Evolutionary conservation across 768 basidiomycete species (phyloP).

Genomic region (Coprinopsis marcescibilis): DNA sequence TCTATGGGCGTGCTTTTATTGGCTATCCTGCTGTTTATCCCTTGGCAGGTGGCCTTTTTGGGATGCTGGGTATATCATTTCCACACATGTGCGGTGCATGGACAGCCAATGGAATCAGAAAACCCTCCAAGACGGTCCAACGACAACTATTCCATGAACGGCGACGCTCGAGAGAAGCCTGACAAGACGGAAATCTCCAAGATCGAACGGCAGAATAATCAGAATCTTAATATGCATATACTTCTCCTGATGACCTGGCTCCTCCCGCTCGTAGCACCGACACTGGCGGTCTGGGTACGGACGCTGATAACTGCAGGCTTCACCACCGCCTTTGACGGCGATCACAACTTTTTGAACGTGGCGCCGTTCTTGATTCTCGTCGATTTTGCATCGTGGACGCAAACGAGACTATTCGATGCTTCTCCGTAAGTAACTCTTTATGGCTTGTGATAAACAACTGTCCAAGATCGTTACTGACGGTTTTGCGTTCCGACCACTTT

Average conservation of each 20-base stretch:
- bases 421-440: conserved; percentile 20
- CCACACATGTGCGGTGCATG: conserved; percentile 48
- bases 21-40: conserved; percentile 72
- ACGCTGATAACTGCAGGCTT: conserved; percentile 77
- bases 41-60: conserved; percentile 89
- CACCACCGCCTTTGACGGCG: conserved; percentile 74
- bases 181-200: conserved; percentile 8
- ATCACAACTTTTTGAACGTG: conserved; percentile 66
- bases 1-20: conserved; percentile 58
- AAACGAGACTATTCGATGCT: conserved; percentile 36
- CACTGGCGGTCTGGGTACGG: conserved; percentile 84
- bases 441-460: too few species aligned
- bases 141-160: conserved; percentile 6
- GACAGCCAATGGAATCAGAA: conserved; percentile 15
- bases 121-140: conserved; percentile 8
- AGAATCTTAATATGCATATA: conserved; percentile 53
- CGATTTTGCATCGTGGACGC: conserved; percentile 52
- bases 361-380: conserved; percentile 60
- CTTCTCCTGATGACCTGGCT: conserved; percentile 77
- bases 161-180: conserved; percentile 1
- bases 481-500: not conserved
- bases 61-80: conserved; percentile 80
- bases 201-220: conserved; percentile 24
- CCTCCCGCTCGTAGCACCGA: conserved; percentile 70
- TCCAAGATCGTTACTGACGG: too few species aligned